Evolutionary conservation across 2,329 filamentous ascomycete species (phyloP).

Genomic region (Aspergillus spinulosporus): DNA sequence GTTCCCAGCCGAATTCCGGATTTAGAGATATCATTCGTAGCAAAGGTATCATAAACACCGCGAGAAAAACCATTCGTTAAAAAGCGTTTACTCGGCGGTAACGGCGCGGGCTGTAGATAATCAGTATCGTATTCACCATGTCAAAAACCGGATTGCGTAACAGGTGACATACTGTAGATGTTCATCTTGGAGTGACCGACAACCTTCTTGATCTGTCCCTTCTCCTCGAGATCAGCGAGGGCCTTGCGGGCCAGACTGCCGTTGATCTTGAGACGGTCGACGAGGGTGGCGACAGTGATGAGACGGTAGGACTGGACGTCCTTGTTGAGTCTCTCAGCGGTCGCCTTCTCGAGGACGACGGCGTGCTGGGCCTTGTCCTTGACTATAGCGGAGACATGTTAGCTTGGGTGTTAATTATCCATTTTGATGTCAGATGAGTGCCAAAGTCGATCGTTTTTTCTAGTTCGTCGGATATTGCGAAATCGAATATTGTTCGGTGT

Average conservation of each 20-base stretch:
- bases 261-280: conserved; percentile 99
- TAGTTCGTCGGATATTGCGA: neutral
- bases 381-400: conserved; percentile 57
- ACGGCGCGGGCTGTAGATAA: conserved; percentile 42
- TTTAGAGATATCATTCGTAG: conserved; percentile 43
- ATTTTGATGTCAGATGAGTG: neutral
- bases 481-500: conserved; percentile 16
- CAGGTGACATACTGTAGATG: conserved; percentile 82
- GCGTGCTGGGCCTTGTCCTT: conserved; percentile 99
- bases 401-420: conserved; percentile 1
- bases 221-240: conserved; percentile 92
- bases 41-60: conserved; percentile 38
- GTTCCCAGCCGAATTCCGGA: conserved; percentile 39
- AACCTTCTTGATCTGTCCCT: conserved; percentile 97
- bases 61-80: conserved; percentile 35
- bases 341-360: conserved; percentile 97
- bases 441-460: neutral
- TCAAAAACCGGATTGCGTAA: neutral
- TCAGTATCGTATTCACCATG: conserved; percentile 10
- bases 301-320: conserved; percentile 99
- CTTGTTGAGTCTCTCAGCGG: conserved; percentile 98
- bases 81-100: conserved; percentile 46
- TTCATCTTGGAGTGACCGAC: conserved; percentile 95
- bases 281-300: conserved; percentile 96
- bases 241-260: conserved; percentile 90